These are phyloP conservation scores for Ustilago xerochloae DNA, from an alignment of 1,284 basidiomycete species.

Conservation along the genomic window DNA sequence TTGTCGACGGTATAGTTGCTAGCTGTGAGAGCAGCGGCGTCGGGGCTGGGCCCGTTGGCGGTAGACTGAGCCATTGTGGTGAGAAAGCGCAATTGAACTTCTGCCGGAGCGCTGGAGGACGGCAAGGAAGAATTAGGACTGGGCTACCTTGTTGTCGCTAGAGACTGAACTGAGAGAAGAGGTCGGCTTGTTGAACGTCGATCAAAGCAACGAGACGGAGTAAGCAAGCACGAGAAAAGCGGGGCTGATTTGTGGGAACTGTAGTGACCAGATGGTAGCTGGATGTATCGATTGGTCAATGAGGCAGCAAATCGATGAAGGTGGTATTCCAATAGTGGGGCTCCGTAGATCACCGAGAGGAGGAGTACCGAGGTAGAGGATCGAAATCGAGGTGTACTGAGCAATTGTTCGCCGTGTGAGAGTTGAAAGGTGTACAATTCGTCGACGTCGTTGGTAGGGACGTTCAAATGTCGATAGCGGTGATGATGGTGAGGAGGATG, in stretches of 20 bases:
- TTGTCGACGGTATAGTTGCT: conserved; percentile 63
- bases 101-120: conserved; percentile 31
- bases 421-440: not conserved
- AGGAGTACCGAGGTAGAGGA: not conserved
- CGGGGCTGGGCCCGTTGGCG: conserved; percentile 33
- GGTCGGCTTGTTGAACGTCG: not conserved
- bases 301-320: not conserved
- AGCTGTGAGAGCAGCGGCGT: conserved; percentile 33
- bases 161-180: not conserved
- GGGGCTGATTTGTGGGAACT: too few relatives aligned
- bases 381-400: too few relatives aligned
- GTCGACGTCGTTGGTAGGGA: not conserved
- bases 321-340: conserved; percentile 3
- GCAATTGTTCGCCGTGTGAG: not conserved
- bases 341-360: conserved; percentile 16
- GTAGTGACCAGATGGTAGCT: not conserved
- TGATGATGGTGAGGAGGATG: not conserved
- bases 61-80: conserved; percentile 37
- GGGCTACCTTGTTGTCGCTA: not conserved
- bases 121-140: not conserved
- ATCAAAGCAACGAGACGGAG: too few relatives aligned
- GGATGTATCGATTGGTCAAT: not conserved
- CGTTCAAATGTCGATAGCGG: not conserved
- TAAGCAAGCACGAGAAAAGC: too few relatives aligned
- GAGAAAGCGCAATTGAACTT: conserved; percentile 12